Evolutionary conservation across 352 stramenopile genomes (phyloP).

Genomic region (Pythium sukuiense): DNA sequence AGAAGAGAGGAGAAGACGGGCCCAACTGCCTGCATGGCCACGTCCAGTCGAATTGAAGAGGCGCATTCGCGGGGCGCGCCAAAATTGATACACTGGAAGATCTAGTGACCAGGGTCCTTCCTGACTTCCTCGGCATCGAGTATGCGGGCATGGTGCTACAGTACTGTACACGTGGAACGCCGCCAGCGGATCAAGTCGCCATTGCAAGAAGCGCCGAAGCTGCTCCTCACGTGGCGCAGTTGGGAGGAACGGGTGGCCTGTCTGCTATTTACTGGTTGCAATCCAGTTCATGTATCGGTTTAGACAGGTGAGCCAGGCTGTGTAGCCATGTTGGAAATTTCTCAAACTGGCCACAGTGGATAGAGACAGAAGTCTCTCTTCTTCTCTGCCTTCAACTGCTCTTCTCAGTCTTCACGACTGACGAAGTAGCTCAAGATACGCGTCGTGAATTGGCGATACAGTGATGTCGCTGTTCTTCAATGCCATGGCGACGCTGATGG

Average conservation of each 20-base stretch:
- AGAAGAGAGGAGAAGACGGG: conserved; percentile 3
- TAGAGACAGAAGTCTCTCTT: too few relatives aligned
- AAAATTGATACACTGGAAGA: conserved; percentile 8
- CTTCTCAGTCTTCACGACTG: too few relatives aligned
- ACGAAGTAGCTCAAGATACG: too few relatives aligned
- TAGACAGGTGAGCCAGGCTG: neutral
- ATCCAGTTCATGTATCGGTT: too few relatives aligned
- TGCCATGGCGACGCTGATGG: neutral
- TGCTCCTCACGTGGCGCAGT: conserved; percentile 2
- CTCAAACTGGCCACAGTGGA: neutral
- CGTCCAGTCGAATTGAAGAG: conserved; percentile 7
- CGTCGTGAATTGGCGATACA: too few relatives aligned
- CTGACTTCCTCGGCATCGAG: neutral
- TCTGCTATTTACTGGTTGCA: neutral
- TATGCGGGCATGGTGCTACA: neutral
- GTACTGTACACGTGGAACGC: neutral
- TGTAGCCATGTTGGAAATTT: neutral
- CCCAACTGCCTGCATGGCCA: neutral
- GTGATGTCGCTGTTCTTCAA: conserved; percentile 13
- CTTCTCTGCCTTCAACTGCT: too few relatives aligned
- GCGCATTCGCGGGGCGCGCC: neutral
- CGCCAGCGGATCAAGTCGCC: neutral
- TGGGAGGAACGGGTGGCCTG: neutral
- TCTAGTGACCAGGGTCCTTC: neutral
- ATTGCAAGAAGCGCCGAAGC: neutral